Evolutionary conservation across 805 yeast species (phyloP), one percentile per base, ranked within the genome.

Genomic region (Jamesozyma gamospora): DNA sequence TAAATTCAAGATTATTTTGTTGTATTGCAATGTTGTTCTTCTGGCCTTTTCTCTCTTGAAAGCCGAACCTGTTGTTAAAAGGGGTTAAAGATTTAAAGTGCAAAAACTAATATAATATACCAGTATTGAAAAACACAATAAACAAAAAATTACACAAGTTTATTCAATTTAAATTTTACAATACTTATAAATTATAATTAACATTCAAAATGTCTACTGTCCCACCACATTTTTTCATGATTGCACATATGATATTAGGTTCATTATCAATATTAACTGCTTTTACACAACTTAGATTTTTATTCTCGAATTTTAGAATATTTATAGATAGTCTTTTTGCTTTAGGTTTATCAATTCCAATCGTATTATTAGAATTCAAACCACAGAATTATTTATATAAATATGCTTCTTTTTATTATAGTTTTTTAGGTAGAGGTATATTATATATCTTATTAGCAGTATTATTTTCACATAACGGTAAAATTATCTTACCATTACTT

Each of bases 381-480:
- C 52, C 67, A 43, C 67, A 85, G 14, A 70, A 80, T 4, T 73
- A 75, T 44, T 71, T 82, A n/a, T 70, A 74, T 48, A 67, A 74
- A 5, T 82, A 75, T 50, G 82, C 77, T 7, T 77, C 84, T 3
- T 79, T 80, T 43, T 68, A 79, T 48, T 79, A 76, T 53, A 76
- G 82, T 24, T 79, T 79, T 48, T 52, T 71, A 16, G 79, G 79
- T 7, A 64, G 79, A 41, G 79, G 79, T 15, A 46, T 70, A 11
- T 64, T 52, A 6, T 46, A 52, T 32, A 45, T 58, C 17, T 34
- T 58, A 37, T 32, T 58, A 28, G 52, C 80, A 68, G 35, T 75
- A 75, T 15, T 81, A 72, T 52, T 67, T 73, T 52, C 71, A 69
- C 56, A 76, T 39, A 79, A 74, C 8, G 71, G 77, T 39, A 70